Conservation (phyloP, 2,329 filamentous ascomycete genomes). For the Huntiella bhutanensis region DNA sequence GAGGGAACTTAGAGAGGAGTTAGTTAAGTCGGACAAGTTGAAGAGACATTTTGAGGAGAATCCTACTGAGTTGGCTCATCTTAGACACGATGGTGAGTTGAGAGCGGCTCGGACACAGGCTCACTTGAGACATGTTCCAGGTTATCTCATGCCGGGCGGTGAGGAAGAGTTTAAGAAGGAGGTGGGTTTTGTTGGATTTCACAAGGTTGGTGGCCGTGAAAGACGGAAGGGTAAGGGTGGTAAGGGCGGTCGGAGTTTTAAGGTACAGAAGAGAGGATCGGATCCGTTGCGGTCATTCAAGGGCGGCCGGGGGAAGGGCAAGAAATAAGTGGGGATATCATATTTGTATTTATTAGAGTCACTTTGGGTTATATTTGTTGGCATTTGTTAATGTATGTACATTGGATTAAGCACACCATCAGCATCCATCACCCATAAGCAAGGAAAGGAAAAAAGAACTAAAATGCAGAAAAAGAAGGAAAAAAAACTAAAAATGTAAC, state of each 20-base stretch:
- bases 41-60: constrained; percentile 96
- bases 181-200: constrained; percentile 47
- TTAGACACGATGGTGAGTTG: constrained; percentile 79
- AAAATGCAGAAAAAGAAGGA: too few species aligned
- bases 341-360: too few species aligned
- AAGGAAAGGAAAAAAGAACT: too few species aligned
- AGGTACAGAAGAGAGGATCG: constrained; percentile 30
- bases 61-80: constrained; percentile 66
- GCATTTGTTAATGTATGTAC: too few species aligned
- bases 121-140: constrained; percentile 84
- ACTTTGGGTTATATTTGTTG: too few species aligned
- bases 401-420: too few species aligned
- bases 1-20: constrained; percentile 70
- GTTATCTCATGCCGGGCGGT: constrained; percentile 70
- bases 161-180: constrained; percentile 45
- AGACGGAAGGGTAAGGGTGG: constrained; percentile 24
- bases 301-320: constrained; percentile 27
- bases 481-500: too few species aligned
- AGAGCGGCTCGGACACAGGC: constrained; percentile 67
- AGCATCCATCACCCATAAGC: too few species aligned
- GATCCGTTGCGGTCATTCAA: constrained; percentile 83
- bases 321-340: too few species aligned
- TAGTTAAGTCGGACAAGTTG: constrained; percentile 84
- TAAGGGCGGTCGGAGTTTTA: constrained; percentile 20
- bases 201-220: constrained; percentile 31